phyloP scores from a whole-genome alignment of 2,329 filamentous ascomycete genomes.

The Pseudopyricularia javanii region DNA sequence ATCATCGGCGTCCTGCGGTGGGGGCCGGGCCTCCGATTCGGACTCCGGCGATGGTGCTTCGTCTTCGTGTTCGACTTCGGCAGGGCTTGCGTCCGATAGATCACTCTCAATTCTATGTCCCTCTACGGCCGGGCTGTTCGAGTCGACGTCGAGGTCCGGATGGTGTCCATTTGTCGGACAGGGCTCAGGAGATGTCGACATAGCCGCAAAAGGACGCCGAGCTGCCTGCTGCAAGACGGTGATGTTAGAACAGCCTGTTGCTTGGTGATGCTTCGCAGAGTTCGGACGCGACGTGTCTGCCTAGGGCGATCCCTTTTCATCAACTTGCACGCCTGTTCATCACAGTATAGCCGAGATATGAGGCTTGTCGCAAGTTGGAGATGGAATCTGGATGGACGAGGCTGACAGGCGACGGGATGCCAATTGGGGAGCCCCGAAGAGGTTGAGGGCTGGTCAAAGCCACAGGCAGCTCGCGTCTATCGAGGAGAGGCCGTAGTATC shows the following conservation, averaged over 20 bases:
- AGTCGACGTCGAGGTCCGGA: slow-evolving; percentile 39
- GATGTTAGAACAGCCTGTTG: slow-evolving; percentile 27
- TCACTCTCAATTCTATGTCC: slow-evolving; percentile 58
- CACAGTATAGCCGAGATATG: slow-evolving; percentile 12
- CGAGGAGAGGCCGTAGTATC: slow-evolving; percentile 23
- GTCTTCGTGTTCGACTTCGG: slow-evolving; percentile 22
- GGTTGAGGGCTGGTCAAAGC: slow-evolving; percentile 9
- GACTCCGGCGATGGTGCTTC: slow-evolving; percentile 11
- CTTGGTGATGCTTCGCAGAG: background rate
- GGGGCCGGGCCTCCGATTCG: slow-evolving; percentile 19
- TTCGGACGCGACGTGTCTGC: background rate
- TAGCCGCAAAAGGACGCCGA: slow-evolving; percentile 48
- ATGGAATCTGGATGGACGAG: slow-evolving; percentile 32
- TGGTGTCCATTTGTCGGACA: slow-evolving; percentile 56
- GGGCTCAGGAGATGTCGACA: slow-evolving; percentile 49
- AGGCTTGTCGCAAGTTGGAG: slow-evolving; percentile 29
- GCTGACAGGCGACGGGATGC: slow-evolving; percentile 29
- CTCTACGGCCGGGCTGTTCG: slow-evolving; percentile 23
- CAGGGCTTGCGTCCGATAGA: slow-evolving; percentile 55
- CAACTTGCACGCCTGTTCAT: background rate
- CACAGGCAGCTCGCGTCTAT: slow-evolving; percentile 18
- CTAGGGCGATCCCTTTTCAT: background rate
- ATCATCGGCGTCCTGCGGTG: slow-evolving; percentile 17
- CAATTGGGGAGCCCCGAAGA: slow-evolving; percentile 26
- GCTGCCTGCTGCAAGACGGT: slow-evolving; percentile 44